Base-by-base conservation (phyloP, 148 eudicot species). In the Silene uniflora region DNA sequence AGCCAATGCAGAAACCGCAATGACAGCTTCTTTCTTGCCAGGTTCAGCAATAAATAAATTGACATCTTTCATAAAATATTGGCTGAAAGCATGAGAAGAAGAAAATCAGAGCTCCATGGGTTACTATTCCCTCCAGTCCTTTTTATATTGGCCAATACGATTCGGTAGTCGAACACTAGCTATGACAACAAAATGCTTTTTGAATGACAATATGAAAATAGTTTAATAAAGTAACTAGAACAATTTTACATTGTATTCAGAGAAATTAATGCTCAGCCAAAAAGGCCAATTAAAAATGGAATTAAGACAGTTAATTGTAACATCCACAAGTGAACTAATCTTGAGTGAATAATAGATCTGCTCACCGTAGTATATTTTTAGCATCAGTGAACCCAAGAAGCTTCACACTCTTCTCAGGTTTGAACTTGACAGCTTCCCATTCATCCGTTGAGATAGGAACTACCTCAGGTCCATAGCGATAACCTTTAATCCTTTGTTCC, bases 401-500 rank as follows among this genome's bases (percentile, higher is more conserved):
- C 82, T 91, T 95, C 82, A 95, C 91, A 79, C 99, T 75, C 84
- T 95, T 95, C 88, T 92, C 98, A 56, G 99, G 90, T 77, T 85
- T 92, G 81, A 92, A 92, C 85, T 89, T 95, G 78, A 92, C 97
- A 75, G 99, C 94, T 73, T 95, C 99, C 92, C 82, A 85, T 77
- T 89, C 98, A 80, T 92, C 96, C 52, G 99, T 79, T 73, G 99
- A 92, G 64, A 95, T 87, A 32, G 99, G 99, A 75, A 95, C 86
- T 47, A 95, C 98, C 85, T 95, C 96, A 71, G 99, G 99, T 78
- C 99, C 99, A 84, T 95, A 95, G 29, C 90, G 91, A 69, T 84
- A 95, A 72, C 99, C 99, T 85, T 92, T 95, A 46, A 95, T 95
- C 86, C 99, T 89, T 83, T 91, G 97, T 67, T 92, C 99, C 42